Evolutionary conservation across 805 yeast species (phyloP), one percentile per base, ranked within the genome.

Genomic region (Candida michaelii): DNA sequence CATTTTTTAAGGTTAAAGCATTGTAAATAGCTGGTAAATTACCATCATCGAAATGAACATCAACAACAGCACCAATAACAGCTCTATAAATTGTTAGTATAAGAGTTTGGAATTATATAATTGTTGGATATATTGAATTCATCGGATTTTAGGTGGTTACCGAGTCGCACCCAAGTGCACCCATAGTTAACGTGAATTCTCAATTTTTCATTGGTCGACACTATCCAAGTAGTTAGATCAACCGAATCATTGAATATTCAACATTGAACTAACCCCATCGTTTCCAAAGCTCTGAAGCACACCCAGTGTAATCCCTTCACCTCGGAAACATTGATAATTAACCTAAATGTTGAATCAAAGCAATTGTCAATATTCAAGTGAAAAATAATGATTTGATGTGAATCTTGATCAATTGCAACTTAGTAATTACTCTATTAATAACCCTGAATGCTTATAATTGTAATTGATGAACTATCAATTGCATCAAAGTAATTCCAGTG

Each of bases 61-160:
- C 96, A 75, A 89, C 97, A 75, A 89, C 91, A 79, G 97, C 97
- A 89, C 97, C 97, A 71, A 89, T 89, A 65, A 89, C 97, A 60
- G 97, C 91, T 80, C 96, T 85, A 43, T 27, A 39, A 29, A 31
- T 36, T 46, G 72, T 66, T 68, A 66, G 73, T 68, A 65, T 12
- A 25, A 7, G 7, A 21, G 8, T 6, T 47, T 23, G 3, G 15
- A 18, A 5, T 31, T 10, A 31, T 16, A n/a, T 7, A 29, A 14
- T n/a, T 5, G 31, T 29, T 29, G 31, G 15, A n/a, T 23, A 15
- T n/a, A 15, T 5, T 13, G 13, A n/a, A 29, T n/a, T n/a, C n/a
- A 14, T 29, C 16, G 31, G 35, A 13, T 15, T 31, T 31, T 5
- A 31, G 4, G 5, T 7, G 7, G 15, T 30, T 30, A 12, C 35